A percentile compares a stretch with the other conserved stretches of the same genome.
Conservation (phyloP, 1,139 yeast genomes). For the Nakaseomyces nivariensis region DNA sequence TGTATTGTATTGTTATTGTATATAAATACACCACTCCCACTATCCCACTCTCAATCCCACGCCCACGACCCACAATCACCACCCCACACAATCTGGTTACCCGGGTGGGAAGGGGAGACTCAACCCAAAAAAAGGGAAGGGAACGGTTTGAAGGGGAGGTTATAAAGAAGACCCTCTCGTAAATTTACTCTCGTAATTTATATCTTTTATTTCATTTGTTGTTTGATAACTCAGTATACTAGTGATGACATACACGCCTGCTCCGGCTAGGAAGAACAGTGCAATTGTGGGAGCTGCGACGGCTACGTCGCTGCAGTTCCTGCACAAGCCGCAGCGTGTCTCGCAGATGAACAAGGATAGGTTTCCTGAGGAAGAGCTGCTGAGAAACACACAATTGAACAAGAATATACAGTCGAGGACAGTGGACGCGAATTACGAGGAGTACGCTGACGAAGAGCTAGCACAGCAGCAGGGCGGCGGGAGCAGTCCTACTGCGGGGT, state of each 20-base stretch:
- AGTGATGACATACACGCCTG: too few relatives aligned
- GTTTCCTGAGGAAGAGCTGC: constrained; percentile 17
- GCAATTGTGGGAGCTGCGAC: neutral
- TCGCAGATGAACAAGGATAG: constrained; percentile 12
- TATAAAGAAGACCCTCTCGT: too few relatives aligned
- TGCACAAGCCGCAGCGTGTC: constrained; percentile 23
- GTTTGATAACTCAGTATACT: too few relatives aligned
- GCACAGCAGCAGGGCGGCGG: neutral
- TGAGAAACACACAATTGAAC: constrained; percentile 21
- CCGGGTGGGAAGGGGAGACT: too few relatives aligned
- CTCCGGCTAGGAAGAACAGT: neutral
- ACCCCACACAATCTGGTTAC: too few relatives aligned
- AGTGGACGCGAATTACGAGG: neutral
- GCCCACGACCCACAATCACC: too few relatives aligned
- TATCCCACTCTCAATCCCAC: too few relatives aligned
- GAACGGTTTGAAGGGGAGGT: too few relatives aligned
- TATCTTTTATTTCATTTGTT: too few relatives aligned
- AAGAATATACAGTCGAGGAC: constrained; percentile 7
- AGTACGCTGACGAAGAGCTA: neutral
- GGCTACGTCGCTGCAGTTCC: constrained; percentile 17
- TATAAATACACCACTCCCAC: too few relatives aligned
- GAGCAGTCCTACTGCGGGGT: neutral
- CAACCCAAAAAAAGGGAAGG: too few relatives aligned
- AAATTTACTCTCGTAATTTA: too few relatives aligned
- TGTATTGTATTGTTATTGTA: neutral